Evolutionary conservation across 2,329 filamentous ascomycete species (phyloP), one percentile per base, ranked within the genome.

Genomic region (Fonsecaea nubica): DNA sequence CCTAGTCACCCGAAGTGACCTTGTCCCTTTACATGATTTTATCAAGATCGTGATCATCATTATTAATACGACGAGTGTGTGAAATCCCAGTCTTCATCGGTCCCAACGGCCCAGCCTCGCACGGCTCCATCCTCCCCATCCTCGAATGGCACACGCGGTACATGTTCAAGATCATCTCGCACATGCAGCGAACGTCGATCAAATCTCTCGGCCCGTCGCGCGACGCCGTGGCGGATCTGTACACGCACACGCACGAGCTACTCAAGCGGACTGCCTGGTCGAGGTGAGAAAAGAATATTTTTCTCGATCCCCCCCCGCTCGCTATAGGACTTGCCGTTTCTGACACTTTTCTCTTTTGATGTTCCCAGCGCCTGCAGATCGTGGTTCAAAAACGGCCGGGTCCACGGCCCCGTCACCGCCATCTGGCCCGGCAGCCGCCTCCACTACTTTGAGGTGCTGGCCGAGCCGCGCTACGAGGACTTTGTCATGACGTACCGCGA

Each of bases 401-500:
- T 30, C 2, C 40, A 64, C 25, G 58, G 57, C 1, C 54, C 50
- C 0, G 62, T 65, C 13, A 53, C 42, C 2, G 65, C 62, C 10
- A 62, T 63, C 12, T 67, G 54, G 36, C 57, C 65, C 1, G 65
- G 67, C 1, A 64, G 60, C 21, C 38, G 58, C 9, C 36, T 69
- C 1, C 67, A 69, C 25, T 69, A 61, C n/a, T 63, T 64, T 32
- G 62, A 64, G 33, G 71, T 74, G 12, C 76, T 78, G 69, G 76
- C 77, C 65, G 69, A 76, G 48, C 76, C 77, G 32, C 73, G 76
- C 4, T 78, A 71, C 52, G 75, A 77, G 63, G 68, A 75, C 56
- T 77, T 76, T 70, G 71, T 76, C 7, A 75, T 78, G 56, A 69
- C 70, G 42, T 78, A 77, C 67, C 73, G 74, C 9, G 25, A 25